Conservation (phyloP, 208 protist species). For the Perkinsela sp. region DNA sequence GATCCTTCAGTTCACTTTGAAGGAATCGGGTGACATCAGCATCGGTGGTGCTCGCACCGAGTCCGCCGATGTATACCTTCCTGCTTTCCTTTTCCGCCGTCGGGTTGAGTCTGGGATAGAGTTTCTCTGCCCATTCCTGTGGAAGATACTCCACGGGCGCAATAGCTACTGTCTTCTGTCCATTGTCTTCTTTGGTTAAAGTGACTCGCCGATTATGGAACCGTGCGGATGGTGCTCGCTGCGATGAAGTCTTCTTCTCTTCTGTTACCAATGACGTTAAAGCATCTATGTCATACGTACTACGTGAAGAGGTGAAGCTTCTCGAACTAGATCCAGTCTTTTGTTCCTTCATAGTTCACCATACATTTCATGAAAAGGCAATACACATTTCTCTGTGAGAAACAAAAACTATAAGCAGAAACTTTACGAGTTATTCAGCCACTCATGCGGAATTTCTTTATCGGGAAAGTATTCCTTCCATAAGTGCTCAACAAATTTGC, state of each 20-base stretch:
- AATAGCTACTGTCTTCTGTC: not conserved
- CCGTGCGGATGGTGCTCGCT: not conserved
- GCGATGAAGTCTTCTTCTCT: not conserved
- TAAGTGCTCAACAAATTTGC: slow-evolving; percentile 29
- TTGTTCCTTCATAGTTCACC: too few species aligned
- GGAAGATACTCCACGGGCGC: not conserved
- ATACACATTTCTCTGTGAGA: too few species aligned
- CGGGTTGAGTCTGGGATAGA: not conserved
- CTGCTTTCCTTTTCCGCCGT: not conserved
- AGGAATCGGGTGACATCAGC: not conserved
- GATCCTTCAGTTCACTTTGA: not conserved
- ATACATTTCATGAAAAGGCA: too few species aligned
- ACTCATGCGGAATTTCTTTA: slow-evolving; percentile 29
- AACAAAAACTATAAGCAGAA: too few species aligned
- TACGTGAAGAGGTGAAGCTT: too few species aligned
- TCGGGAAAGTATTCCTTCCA: slow-evolving; percentile 49
- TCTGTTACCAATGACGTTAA: not conserved
- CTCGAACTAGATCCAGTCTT: too few species aligned
- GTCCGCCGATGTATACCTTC: not conserved
- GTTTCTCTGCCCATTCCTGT: not conserved
- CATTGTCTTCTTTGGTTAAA: not conserved
- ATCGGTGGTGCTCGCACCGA: not conserved
- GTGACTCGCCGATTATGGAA: not conserved
- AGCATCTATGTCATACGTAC: not conserved
- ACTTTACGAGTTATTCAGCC: too few species aligned